Evolutionary conservation across 495 filamentous ascomycete species (phyloP).

Genomic region (Xylaria acuta): DNA sequence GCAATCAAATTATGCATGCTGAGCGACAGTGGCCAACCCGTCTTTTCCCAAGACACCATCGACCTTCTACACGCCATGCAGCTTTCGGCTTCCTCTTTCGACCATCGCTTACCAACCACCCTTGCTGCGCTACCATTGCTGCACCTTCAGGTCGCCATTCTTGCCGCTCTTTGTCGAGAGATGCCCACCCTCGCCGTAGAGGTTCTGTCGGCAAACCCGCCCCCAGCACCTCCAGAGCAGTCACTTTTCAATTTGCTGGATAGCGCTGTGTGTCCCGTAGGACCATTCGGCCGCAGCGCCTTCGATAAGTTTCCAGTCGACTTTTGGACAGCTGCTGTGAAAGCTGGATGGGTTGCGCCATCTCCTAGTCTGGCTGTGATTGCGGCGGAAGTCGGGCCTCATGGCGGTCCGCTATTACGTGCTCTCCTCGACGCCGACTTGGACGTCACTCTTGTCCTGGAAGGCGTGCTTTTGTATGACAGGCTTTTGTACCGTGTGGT

Average conservation of each 20-base stretch:
- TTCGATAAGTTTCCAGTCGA: background rate
- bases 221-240: background rate
- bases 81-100: background rate
- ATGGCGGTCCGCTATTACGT: background rate
- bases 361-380: background rate
- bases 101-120: background rate
- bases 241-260: slow-evolving; percentile 3
- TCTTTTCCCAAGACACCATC: slow-evolving; percentile 2
- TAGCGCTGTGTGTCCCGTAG: background rate
- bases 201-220: background rate
- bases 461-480: background rate
- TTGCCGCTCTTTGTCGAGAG: slow-evolving; percentile 10
- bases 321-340: slow-evolving; percentile 3
- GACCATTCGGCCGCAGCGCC: background rate
- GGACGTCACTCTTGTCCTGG: background rate
- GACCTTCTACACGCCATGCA: slow-evolving; percentile 2
- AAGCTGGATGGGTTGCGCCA: slow-evolving; percentile 5
- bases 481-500: background rate
- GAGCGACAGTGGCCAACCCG: background rate
- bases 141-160: background rate
- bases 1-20: slow-evolving; percentile 17
- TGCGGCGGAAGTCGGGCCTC: background rate
- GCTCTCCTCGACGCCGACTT: background rate
- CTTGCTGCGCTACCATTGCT: background rate
- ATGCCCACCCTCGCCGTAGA: slow-evolving; percentile 1